phyloP scores from a whole-genome alignment of 1,284 basidiomycete genomes.

The Ganoderma meredithae region DNA sequence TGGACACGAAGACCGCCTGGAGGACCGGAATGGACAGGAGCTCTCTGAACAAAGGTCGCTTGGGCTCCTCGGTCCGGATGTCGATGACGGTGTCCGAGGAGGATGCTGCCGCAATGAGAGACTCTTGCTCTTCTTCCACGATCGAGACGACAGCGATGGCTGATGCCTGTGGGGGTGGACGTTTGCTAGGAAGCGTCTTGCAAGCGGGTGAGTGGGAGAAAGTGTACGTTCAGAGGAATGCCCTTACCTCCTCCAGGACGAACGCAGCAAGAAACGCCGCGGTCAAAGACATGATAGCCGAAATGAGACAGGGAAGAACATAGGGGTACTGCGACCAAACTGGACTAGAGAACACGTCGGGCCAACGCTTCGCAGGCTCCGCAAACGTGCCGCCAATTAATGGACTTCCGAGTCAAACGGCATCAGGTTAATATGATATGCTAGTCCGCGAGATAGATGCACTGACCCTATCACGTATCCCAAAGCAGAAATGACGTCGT shows the following conservation, averaged over 20 bases:
- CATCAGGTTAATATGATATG: neutral
- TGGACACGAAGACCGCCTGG: conserved; percentile 59
- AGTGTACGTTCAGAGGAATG: neutral
- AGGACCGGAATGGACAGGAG: conserved; percentile 62
- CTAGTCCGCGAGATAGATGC: neutral
- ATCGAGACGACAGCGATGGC: conserved; percentile 17
- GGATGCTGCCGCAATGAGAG: conserved; percentile 23
- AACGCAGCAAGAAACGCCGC: conserved; percentile 50
- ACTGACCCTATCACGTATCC: conserved; percentile 66
- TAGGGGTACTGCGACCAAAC: conserved; percentile 63
- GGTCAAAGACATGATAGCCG: conserved; percentile 41
- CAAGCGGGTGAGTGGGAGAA: neutral
- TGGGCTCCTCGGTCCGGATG: conserved; percentile 16
- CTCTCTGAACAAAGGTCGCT: conserved; percentile 38
- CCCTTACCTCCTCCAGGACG: conserved; percentile 62
- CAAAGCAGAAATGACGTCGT: conserved; percentile 65
- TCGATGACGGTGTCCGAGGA: conserved; percentile 25
- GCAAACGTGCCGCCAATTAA: conserved; percentile 68
- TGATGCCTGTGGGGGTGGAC: conserved; percentile 18
- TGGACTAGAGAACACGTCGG: conserved; percentile 50
- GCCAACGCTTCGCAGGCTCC: conserved; percentile 58
- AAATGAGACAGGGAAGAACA: conserved; percentile 62
- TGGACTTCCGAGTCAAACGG: conserved; percentile 50
- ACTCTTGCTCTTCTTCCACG: conserved; percentile 24
- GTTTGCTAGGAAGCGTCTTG: conserved; percentile 48